Evolutionary conservation across 768 basidiomycete species (phyloP).

Genomic region (Calocybe indica): DNA sequence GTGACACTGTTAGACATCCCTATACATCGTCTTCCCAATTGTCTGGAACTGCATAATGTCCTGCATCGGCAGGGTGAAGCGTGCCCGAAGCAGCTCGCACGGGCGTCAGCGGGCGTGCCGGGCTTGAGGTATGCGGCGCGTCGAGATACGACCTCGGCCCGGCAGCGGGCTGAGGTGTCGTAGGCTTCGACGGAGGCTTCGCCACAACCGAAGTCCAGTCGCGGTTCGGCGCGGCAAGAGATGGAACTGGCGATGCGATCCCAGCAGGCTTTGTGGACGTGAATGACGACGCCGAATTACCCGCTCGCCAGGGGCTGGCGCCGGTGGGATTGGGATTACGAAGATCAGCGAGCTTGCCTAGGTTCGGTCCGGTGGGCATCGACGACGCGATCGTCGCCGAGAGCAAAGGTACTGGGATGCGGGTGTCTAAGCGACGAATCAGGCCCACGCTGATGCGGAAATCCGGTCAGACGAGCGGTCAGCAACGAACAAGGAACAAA

Average conservation of each 20-base stretch:
- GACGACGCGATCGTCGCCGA: constrained; percentile 36
- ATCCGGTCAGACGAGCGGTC: neutral
- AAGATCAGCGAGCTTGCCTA: constrained; percentile 60
- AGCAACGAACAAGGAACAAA: constrained; percentile 1
- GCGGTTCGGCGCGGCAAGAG: neutral
- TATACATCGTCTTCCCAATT: constrained; percentile 52
- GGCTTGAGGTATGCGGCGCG: neutral
- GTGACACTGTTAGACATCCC: neutral
- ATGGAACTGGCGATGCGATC: neutral
- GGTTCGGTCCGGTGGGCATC: constrained; percentile 24
- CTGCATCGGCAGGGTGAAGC: constrained; percentile 2
- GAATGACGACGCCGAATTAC: constrained; percentile 6
- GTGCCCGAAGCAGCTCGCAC: constrained; percentile 10
- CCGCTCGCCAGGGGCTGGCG: constrained; percentile 12
- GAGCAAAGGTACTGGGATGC: constrained; percentile 67
- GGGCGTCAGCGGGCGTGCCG: neutral
- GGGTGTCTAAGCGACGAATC: constrained; percentile 75
- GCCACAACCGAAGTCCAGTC: neutral
- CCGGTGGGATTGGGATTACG: constrained; percentile 21
- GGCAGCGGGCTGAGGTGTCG: neutral
- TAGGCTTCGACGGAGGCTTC: neutral
- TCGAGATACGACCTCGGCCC: neutral
- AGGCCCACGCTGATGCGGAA: constrained; percentile 57
- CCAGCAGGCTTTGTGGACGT: neutral
- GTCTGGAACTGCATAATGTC: constrained; percentile 34